phyloP scores from a whole-genome alignment of 257 asterid genomes.

The Eustoma russellianum region DNA sequence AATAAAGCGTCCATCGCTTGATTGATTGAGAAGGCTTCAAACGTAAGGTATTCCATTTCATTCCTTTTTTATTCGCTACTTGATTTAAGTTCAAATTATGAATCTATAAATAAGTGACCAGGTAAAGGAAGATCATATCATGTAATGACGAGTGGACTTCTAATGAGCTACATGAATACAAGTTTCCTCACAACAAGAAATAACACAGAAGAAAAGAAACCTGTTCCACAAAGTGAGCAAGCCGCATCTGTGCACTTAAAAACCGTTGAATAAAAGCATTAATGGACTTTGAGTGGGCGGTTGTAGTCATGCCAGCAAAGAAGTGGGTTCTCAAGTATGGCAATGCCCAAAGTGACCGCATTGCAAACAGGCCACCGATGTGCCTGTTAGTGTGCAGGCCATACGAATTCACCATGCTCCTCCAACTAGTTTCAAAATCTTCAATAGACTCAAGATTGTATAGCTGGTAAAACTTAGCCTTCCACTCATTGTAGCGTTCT shows the following conservation, averaged over 20 bases:
- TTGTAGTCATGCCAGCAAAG: slow-evolving; percentile 87
- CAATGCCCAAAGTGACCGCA: slow-evolving; percentile 79
- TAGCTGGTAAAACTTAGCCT: slow-evolving; percentile 75
- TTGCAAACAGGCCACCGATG: slow-evolving; percentile 62
- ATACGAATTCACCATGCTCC: slow-evolving; percentile 77
- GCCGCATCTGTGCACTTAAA: slow-evolving; percentile 89
- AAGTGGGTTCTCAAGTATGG: slow-evolving; percentile 92
- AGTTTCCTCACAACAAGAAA: background rate
- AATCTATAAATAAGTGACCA: too few species aligned
- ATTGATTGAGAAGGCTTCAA: too few species aligned
- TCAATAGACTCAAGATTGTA: slow-evolving; percentile 72
- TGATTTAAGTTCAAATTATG: too few species aligned
- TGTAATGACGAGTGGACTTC: background rate
- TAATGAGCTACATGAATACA: background rate
- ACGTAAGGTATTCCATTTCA: too few species aligned
- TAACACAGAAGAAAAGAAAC: slow-evolving; percentile 30
- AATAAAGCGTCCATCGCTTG: too few species aligned
- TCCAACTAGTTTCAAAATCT: slow-evolving; percentile 93
- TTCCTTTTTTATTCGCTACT: too few species aligned
- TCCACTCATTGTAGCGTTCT: slow-evolving; percentile 92
- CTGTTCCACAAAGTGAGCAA: slow-evolving; percentile 93
- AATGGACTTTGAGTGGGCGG: slow-evolving; percentile 73
- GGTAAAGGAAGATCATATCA: slow-evolving; percentile 2
- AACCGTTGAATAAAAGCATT: slow-evolving; percentile 93
- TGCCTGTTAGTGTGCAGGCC: slow-evolving; percentile 90